Conservation (phyloP, 2,329 filamentous ascomycete genomes). For the Sporothrix euskadiensis region DNA sequence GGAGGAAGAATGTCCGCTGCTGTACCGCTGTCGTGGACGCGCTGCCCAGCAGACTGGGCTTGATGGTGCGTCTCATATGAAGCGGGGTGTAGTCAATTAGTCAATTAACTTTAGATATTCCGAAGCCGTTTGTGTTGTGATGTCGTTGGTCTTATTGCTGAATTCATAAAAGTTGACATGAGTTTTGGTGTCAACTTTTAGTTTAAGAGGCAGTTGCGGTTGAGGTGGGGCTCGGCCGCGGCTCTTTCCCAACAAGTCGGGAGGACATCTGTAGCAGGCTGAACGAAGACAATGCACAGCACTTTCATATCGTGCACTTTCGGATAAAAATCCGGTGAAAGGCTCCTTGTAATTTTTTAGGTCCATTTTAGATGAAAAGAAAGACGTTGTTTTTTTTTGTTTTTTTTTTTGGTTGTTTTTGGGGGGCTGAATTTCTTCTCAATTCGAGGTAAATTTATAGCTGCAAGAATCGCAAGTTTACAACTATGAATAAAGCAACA, state of each 20-base stretch:
- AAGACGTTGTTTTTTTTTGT: background rate
- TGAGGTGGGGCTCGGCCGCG: background rate
- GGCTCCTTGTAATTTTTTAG: too few relatives aligned
- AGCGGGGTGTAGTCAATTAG: background rate
- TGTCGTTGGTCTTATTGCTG: background rate
- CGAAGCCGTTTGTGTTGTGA: background rate
- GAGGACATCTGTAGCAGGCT: background rate
- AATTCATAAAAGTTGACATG: background rate
- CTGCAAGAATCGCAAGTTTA: too few relatives aligned
- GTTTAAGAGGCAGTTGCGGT: background rate
- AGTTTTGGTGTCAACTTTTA: background rate
- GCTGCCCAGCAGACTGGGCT: constrained; percentile 5
- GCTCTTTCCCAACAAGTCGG: background rate
- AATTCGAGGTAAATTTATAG: too few relatives aligned
- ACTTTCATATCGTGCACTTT: too few relatives aligned
- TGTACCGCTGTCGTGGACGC: too few relatives aligned
- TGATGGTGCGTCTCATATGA: background rate
- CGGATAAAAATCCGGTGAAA: too few relatives aligned
- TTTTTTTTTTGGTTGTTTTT: background rate
- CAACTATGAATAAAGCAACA: background rate
- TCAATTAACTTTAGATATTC: background rate
- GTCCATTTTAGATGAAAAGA: too few relatives aligned
- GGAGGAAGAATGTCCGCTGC: background rate
- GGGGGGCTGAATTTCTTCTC: background rate
- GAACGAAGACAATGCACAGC: too few relatives aligned